Percentiles rank a stretch among this genome's conserved stretches.
Conservation (phyloP, 768 basidiomycete genomes). For the Tubosaeta brunneosetosa region DNA sequence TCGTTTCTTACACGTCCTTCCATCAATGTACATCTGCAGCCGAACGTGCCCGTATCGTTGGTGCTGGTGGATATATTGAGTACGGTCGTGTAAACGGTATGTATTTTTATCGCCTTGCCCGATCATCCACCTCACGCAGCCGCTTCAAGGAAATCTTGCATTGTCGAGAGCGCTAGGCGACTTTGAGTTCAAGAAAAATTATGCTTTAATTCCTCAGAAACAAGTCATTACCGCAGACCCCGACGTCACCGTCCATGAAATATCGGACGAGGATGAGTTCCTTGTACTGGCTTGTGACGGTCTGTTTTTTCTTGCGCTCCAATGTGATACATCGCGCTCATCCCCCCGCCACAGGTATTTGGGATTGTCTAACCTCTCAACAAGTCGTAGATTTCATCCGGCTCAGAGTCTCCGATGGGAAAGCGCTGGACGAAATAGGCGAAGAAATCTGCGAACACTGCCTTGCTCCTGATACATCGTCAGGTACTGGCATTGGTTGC, state of each 20-base stretch:
- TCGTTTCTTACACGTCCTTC: not conserved
- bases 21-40: constrained; percentile 36
- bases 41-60: constrained; percentile 81
- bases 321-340: constrained; percentile 1
- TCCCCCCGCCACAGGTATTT: constrained; percentile 66
- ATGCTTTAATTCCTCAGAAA: constrained; percentile 69
- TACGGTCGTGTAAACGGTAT: constrained; percentile 94
- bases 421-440: constrained; percentile 75
- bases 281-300: constrained; percentile 97
- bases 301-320: constrained; percentile 32
- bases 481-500: constrained; percentile 90
- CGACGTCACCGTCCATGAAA: constrained; percentile 77
- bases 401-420: constrained; percentile 73
- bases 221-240: constrained; percentile 96
- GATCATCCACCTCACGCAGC: not conserved
- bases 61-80: constrained; percentile 94
- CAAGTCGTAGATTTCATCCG: constrained; percentile 89
- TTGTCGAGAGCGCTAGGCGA: constrained; percentile 93
- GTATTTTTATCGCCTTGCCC: constrained; percentile 8
- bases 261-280: constrained; percentile 91
- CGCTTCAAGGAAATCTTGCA: constrained; percentile 78
- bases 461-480: constrained; percentile 88
- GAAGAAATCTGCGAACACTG: constrained; percentile 91
- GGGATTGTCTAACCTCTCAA: constrained; percentile 95
- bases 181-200: constrained; percentile 98